Base-by-base conservation (phyloP, 176 grass and related monocot species). In the Oryza rufipogon region DNA sequence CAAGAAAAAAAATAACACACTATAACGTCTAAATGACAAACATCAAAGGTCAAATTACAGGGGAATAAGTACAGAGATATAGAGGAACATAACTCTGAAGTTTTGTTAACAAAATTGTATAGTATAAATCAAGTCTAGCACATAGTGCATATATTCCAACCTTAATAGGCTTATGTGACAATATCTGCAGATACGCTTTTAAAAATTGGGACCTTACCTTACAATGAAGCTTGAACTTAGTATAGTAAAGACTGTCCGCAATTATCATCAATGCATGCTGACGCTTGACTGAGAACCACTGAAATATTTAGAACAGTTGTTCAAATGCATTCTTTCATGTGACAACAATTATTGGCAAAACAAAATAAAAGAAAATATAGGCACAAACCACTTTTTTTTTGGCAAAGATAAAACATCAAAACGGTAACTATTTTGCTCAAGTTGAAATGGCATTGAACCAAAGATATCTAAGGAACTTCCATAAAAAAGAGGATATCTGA, bases 201-300 rank as follows among this genome's bases (percentile, higher is more conserved):
- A 72, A 42, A 45, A 67, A 28, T 49, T 28, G 65, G 12, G 13
- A 83, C 68, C 49, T 71, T 93, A 98, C 96, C 93, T 88, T 91
- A 86, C 96, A 98, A 75, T 98, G 91, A 85, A 86, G 84, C 81
- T 96, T 98, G 86, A 98, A 96, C 66, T 98, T 98, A 11, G 58
- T 89, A 68, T 94, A 96, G 84, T 98, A 98, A 70, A 98, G 87
- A 71, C 14, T 86, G 69, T 98, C 96, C 4, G 89, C 91, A 12
- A 98, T 83, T 84, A 95, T 96, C 87, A 98, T 61, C 83, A 98
- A 83, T 32, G 96, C 96, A 87, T 98, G 96, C 82, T 95, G 91
- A 22, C 96, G 91, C 86, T 94, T 98, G 71, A 98, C 86, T 58
- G 96, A 91, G 87, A 98, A 98, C 96, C 96, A 98, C 96, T 98